Percentiles rank a stretch among this genome's conserved stretches.
Conservation (phyloP, 2,329 filamentous ascomycete genomes). For the Monosporascus ibericus region DNA sequence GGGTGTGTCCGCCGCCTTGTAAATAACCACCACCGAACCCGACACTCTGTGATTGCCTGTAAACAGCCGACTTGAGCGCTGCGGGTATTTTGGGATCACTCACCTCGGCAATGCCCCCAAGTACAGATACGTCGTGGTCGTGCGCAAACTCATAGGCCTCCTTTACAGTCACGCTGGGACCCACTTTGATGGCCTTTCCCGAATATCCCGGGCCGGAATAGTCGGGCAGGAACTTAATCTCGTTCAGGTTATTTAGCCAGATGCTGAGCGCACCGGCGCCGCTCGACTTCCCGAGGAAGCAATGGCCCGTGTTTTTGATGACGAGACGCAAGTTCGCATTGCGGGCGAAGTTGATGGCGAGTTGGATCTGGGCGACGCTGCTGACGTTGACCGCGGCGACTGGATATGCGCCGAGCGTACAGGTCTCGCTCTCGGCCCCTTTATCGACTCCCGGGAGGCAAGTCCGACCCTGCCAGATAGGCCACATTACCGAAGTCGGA, state of each 20-base stretch:
- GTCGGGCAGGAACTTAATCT: slow-evolving; percentile 10
- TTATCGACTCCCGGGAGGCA: not conserved
- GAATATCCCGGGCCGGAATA: slow-evolving; percentile 15
- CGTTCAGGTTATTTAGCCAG: slow-evolving; percentile 26
- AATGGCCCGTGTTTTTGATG: slow-evolving; percentile 17
- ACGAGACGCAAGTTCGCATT: slow-evolving; percentile 10
- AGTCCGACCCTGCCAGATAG: not conserved
- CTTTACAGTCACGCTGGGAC: slow-evolving; percentile 16
- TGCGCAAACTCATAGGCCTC: slow-evolving; percentile 12
- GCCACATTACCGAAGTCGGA: not conserved
- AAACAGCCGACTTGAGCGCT: not conserved
- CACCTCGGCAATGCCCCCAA: slow-evolving; percentile 24
- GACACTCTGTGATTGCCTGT: slow-evolving; percentile 16
- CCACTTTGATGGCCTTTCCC: slow-evolving; percentile 20
- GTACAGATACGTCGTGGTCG: slow-evolving; percentile 25
- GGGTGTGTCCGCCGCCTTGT: slow-evolving; percentile 40
- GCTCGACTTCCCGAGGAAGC: slow-evolving; percentile 26
- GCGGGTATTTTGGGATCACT: not conserved
- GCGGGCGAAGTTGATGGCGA: slow-evolving; percentile 8
- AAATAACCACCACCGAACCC: slow-evolving; percentile 40
- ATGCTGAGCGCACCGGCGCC: slow-evolving; percentile 23
- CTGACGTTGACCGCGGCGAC: slow-evolving; percentile 1
- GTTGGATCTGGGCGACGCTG: not conserved
- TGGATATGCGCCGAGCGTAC: not conserved
- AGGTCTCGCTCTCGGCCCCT: not conserved